Base-by-base conservation (phyloP, 768 basidiomycete species). In the Mycena indigotica region DNA sequence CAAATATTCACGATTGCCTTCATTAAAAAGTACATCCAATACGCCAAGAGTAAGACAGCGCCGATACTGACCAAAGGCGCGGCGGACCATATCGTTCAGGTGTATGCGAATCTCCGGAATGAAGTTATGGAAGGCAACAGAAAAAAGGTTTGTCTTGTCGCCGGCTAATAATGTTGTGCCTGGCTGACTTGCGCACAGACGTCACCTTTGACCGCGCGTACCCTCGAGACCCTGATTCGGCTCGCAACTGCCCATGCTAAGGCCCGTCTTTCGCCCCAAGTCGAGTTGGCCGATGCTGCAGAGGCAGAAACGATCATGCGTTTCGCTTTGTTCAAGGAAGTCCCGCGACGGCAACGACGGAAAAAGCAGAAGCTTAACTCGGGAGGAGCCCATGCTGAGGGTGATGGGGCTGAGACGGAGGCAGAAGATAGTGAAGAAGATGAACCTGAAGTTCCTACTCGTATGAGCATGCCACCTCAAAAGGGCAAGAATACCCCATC, bases 21-120 rank as follows among this genome's bases (percentile, higher is more conserved):
- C 69, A 87, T 99, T 70, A 99, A 99, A 76, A 98, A 98, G 74
- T 98, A 95, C 66, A 90, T 99, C 56, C 96, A 98, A 73, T 98
- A 98, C 66, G 91, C 96, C 40, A 98, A 98, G 76, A 90, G 85
- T 73, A 87, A 89, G 66, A 81, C 87, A 17, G 83, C 89, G 56
- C 97, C 97, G 1, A 85, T 82, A 23, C 75, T 98, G 62, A 96
- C 93, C 5, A 89, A 94, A 70, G 94, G 91, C 38, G 97, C 97
- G 4, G 93, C 95, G 55, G 95, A 97, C 70, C 84, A 88, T 71
- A 98, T 99, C 61, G 91, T 96, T 38, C 84, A 90, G 48, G 91
- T 95, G 32, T 99, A 98, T 73, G 88, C 94, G 48, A 88, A 81
- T 50, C 80, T 99, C 64, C 81, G 97, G 53, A 98, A 98, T 72